These are phyloP conservation scores for Fusarium nelsonii DNA, from an alignment of 2,329 filamentous ascomycete genomes.

Conservation along the genomic window DNA sequence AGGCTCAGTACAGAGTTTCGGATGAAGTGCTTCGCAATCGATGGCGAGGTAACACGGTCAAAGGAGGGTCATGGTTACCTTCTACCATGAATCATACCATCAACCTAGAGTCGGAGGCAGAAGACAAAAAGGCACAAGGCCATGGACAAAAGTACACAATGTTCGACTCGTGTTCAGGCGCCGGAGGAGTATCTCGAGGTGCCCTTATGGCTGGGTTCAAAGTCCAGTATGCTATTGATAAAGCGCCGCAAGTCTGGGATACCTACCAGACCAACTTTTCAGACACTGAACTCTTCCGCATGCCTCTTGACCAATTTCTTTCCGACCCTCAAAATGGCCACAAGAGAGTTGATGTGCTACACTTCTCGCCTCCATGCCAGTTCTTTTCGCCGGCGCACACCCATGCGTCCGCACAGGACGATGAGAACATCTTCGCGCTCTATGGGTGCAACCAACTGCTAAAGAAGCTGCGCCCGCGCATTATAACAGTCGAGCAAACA, in stretches of 20 bases:
- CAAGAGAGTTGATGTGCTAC: conserved; percentile 73
- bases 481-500: conserved; percentile 85
- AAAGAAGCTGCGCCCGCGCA: conserved; percentile 68
- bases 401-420: conserved; percentile 74
- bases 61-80: conserved; percentile 52
- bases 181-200: conserved; percentile 77
- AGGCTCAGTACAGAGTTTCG: conserved; percentile 46
- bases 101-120: conserved; percentile 42
- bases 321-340: conserved; percentile 41
- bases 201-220: conserved; percentile 69
- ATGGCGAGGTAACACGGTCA: conserved; percentile 49
- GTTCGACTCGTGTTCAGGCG: conserved; percentile 79
- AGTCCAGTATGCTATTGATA: conserved; percentile 74
- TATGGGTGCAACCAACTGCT: conserved; percentile 69
- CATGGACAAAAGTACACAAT: conserved; percentile 69
- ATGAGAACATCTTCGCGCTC: conserved; percentile 73
- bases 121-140: conserved; percentile 3
- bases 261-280: conserved; percentile 73
- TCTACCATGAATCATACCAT: conserved; percentile 18
- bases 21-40: conserved; percentile 53
- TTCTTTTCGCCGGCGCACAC: conserved; percentile 81
- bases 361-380: conserved; percentile 83
- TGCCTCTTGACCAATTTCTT: conserved; percentile 64
- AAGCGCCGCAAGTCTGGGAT: conserved; percentile 65
- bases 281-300: conserved; percentile 60